Evolutionary conservation across 2,329 filamentous ascomycete species (phyloP), one percentile per base, ranked within the genome.

Genomic region (Cytospora schulzeri): DNA sequence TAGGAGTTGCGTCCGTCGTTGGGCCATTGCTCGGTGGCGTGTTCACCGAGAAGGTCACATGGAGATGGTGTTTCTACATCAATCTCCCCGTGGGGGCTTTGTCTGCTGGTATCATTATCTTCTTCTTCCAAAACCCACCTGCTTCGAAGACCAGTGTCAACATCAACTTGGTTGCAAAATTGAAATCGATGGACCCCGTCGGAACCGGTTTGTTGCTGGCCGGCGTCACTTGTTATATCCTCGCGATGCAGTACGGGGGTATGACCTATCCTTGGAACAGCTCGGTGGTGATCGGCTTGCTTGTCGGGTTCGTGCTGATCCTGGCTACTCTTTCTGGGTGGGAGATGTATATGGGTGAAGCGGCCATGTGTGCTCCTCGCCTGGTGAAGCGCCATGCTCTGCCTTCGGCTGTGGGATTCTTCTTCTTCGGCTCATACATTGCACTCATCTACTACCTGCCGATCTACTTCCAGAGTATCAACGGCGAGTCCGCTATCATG

Each of bases 391-490:
- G 29, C 29, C 29, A 31, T 31, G 29, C 29, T 9, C 4, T 31
- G 29, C 29, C 29, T 4, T 31, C 29, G 29, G 29, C 29, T 31
- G 29, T 31, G 29, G 29, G 29, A 28, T 76, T 80, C 35, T 76
- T 80, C 61, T 75, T 83, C 22, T 78, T 78, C 17, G 75, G 77
- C 3, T 73, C 76, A 14, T 79, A 80, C 57, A 79, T 83, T 65
- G 69, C 82, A 1, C 72, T 78, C 1, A 71, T 81, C 4, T 82
- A 80, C 73, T 82, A 81, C 66, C 72, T 83, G 6, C 81, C 82
- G 1, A 76, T 84, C 65, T 84, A 82, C 75, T 83, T 85, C 71
- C 80, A 85, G 72, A 76, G 78, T 35, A 76, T 84, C 66, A 77
- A 77, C 65, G 75, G 75, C 17, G 74, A 75, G 48, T 73, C 70